Evolutionary conservation across 768 basidiomycete species (phyloP), one percentile per base, ranked within the genome.

Genomic region (Calocera cornea): DNA sequence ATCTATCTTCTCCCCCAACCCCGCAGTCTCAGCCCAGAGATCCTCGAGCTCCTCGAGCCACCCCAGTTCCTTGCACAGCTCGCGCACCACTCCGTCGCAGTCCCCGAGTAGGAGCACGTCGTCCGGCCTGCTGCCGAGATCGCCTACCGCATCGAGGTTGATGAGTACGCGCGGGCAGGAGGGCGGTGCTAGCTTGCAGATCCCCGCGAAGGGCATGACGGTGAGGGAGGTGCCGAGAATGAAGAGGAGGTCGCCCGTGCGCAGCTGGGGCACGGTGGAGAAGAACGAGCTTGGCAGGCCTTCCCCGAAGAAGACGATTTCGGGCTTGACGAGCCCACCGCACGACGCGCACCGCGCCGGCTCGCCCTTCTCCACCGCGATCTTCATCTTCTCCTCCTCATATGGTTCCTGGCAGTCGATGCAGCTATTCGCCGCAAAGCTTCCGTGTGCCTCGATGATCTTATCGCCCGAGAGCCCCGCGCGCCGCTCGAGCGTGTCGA

Each of bases 371-470:
- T 81, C 75, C 34, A 95, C 83, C 3, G 82, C 80, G 17, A 79
- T 75, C 74, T 82, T 84, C 81, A 98, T 92, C 73, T 84, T 83
- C 5, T 82, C 83, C 64, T 82, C 83, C 41, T 86, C 84, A 69
- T 82, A 92, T 0, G 79, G 73, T 1, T 74, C 73, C 50, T 79
- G 70, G 75, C 97, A 99, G 7, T 84, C 79, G 17, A 97, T 85
- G 71, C 97, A 99, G 65, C 84, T 81, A 66, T 95, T 90, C 1
- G 81, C 78, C 0, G 95, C 95, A 71, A 98, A 99, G 71, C 90
- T 94, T 1, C 95, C 97, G 73, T 99, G 97, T 0, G 97, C 97
- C 78, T 98, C 95, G 63, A 98, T 82, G 69, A 98, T 86, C 74
- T 86, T 86, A 34, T 83, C 77, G 0, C 76, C 80, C 0, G 89